A percentile compares a stretch with the other conserved stretches of the same genome.
Evolutionary conservation across 257 asterid species (phyloP).

Genomic region (Forsythia viridissima): DNA sequence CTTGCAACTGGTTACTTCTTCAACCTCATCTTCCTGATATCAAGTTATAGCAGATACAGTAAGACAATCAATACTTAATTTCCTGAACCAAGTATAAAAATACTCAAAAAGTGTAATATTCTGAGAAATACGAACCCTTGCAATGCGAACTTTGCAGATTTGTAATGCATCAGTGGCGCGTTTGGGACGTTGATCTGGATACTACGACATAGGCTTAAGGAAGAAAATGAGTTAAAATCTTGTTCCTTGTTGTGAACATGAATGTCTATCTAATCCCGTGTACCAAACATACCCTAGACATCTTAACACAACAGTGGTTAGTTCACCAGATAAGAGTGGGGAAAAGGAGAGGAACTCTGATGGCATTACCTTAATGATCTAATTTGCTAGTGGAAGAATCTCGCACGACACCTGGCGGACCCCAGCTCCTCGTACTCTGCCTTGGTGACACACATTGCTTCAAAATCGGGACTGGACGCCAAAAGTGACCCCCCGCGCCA

Average conservation of each 20-base stretch:
- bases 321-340: no score
- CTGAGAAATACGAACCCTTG: neutral
- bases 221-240: neutral
- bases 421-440: conserved; percentile 98
- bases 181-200: neutral
- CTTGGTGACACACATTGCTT: conserved; percentile 88
- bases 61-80: neutral
- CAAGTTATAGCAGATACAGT: neutral
- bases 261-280: neutral
- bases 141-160: neutral
- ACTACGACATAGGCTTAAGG: neutral
- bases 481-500: conserved; percentile 99
- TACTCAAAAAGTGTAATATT: neutral
- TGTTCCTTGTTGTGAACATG: neutral
- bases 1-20: neutral
- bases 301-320: no score
- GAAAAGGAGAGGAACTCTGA: neutral
- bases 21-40: neutral
- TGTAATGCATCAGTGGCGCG: neutral
- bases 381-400: conserved; percentile 73
- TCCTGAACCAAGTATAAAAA: neutral
- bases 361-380: conserved; percentile 27
- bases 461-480: conserved; percentile 97
- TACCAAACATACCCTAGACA: neutral
- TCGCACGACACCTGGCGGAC: conserved; percentile 77